Evolutionary conservation across 176 grass and related monocot genomes (phyloP), one percentile per base, ranked within the genome.

Genomic region (Hsuehochloa calcarea): DNA sequence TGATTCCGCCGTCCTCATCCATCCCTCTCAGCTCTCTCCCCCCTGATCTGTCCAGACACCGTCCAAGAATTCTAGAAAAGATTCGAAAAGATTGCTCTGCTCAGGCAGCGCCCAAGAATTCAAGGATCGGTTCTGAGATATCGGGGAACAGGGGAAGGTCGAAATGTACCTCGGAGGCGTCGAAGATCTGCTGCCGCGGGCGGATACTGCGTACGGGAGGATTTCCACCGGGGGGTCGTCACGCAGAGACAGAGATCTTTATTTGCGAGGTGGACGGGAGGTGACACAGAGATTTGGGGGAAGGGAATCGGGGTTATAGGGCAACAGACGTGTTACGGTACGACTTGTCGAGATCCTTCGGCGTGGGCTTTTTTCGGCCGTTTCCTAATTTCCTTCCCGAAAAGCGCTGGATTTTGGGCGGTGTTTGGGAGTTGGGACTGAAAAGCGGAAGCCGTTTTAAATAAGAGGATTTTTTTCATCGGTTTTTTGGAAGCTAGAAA

Each of bases 131-230:
- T 13, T 61, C 5, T 15, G 19, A 15, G 37, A 12, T 11, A 37
- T n/a, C 5, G 2, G 7, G 15, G 31, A 3, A 16, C 16, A 15
- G 19, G 43, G 60, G 31, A 43, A 3, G 8, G 5, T 45, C 19
- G 17, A n/a, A 72, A 80, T 80, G 68, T 72, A 41, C 43, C 56
- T 87, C 58, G 58, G 69, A 80, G 55, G 54, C 35, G 67, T 51
- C 27, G 23, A 72, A 40, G 55, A 65, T 72, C 22, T 68, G 69
- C 29, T 40, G 15, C 59, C 56, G 26, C 25, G 10, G 31, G 31
- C 20, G 51, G 19, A 44, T 44, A 44, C 52, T 7, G 39, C 3
- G 77, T 45, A 78, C 65, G 40, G 65, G 74, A 78, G 50, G 58
- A 84, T 73, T 20, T 72, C 70, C 5, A 9, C n/a, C n/a, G 1